Evolutionary conservation across 371 early-diverging fungal species (phyloP), one percentile per base, ranked within the genome.

Genomic region (Apophysomyces ossiformis): DNA sequence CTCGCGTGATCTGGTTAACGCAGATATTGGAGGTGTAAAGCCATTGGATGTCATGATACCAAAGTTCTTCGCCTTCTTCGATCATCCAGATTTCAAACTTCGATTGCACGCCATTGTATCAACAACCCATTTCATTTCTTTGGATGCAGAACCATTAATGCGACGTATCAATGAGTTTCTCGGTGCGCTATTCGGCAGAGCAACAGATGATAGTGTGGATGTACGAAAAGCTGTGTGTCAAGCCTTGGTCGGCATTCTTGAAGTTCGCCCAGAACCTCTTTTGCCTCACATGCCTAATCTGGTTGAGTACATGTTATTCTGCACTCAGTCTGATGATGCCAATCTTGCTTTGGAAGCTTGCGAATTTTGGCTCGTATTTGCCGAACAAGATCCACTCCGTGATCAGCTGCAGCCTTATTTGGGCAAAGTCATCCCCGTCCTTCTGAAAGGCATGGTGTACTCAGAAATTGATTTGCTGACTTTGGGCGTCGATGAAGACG

Each of bases 281-380:
- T 74, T 92, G 65, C 93, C 95, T 21, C 90, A 95, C 67, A 85
- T 98, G 75, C 86, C 88, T 66, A 87, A 89, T 69, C 84, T 98
- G 37, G 91, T 94, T 50, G 86, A 92, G 64, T 99, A 95, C 79
- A 97, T 99, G 95, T 85, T 99, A n/a, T 88, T 87, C 73, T 92
- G 91, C 66, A 96, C 94, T 18, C 88, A 90, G 73, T 90, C 87
- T 59, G 89, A 91, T 37, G 95, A 96, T 58, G 81, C 89, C 32
- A 77, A 84, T 44, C 88, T 98, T 37, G 96, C 98, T 16, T 79
- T 96, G 64, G 98, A 97, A 77, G 97, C 98, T 8, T 94, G 95
- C 78, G 99, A 99, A 77, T 98, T 99, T 77, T 99, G 97, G 97
- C 78, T 97, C 37, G 92, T 93, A 39, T 92, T 97, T 82, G 95